phyloP scores from a whole-genome alignment of 2,329 filamentous ascomycete genomes.

The Penicillium glabrum region DNA sequence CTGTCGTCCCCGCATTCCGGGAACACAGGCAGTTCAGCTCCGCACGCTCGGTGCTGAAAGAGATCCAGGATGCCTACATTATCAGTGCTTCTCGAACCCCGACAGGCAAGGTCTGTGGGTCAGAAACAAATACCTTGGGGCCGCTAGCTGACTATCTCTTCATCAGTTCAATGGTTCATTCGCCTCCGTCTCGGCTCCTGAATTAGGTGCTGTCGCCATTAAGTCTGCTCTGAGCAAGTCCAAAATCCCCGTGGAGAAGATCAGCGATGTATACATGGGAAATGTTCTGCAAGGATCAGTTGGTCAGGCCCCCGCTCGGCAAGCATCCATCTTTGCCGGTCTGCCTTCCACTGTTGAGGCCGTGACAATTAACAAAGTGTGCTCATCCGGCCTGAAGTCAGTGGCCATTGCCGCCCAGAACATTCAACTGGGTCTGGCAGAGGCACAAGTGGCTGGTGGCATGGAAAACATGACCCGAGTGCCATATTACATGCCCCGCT shows the following conservation, averaged over 20 bases:
- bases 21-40: constrained; percentile 54
- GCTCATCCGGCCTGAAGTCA: constrained; percentile 90
- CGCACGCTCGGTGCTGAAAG: constrained; percentile 52
- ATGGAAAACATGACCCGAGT: constrained; percentile 98
- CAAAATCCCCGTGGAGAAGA: constrained; percentile 73
- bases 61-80: constrained; percentile 91
- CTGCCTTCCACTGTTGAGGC: constrained; percentile 80
- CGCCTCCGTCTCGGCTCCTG: constrained; percentile 76
- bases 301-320: constrained; percentile 88
- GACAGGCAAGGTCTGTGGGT: constrained; percentile 69
- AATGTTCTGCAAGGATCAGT: constrained; percentile 83
- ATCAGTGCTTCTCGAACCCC: constrained; percentile 86
- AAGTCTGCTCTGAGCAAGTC: constrained; percentile 87
- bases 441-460: constrained; percentile 87
- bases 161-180: constrained; percentile 92
- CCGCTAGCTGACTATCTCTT: constrained; percentile 7
- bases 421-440: constrained; percentile 85
- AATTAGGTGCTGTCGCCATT: constrained; percentile 87
- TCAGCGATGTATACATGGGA: constrained; percentile 96
- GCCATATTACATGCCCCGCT: constrained; percentile 83
- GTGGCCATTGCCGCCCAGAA: constrained; percentile 89
- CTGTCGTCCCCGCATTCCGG: constrained; percentile 43
- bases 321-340: constrained; percentile 86
- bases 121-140: background rate
- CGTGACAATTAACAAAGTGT: constrained; percentile 96